Conservation (phyloP, 108 stramenopile species). For the Epithemia pelagica region DNA sequence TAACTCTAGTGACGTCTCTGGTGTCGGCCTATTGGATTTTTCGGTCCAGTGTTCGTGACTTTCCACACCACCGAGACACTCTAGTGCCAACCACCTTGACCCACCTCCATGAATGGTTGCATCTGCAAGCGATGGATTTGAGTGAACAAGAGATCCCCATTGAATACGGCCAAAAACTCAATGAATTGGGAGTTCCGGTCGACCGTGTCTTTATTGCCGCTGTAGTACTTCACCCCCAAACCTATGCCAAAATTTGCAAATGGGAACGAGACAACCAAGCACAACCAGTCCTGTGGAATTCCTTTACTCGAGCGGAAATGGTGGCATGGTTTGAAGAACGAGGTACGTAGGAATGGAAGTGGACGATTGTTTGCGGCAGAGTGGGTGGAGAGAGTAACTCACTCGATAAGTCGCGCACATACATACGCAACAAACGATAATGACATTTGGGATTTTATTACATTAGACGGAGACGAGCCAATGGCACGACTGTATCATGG, state of each 20-base stretch:
- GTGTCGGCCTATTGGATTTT: too few relatives aligned
- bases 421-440: too few relatives aligned
- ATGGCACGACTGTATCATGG: constrained; percentile 16
- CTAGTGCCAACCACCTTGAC: too few relatives aligned
- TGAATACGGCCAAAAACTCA: constrained; percentile 1
- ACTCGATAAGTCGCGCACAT: too few relatives aligned
- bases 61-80: too few relatives aligned
- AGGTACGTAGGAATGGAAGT: constrained; percentile 2
- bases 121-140: not conserved
- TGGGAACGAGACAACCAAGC: constrained; percentile 13
- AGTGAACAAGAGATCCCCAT: not conserved
- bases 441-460: too few relatives aligned
- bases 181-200: constrained; percentile 12
- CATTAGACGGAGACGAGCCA: constrained; percentile 10
- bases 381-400: too few relatives aligned
- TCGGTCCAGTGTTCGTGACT: too few relatives aligned
- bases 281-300: constrained; percentile 3
- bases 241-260: constrained; percentile 15
- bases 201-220: constrained; percentile 20
- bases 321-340: constrained; percentile 16
- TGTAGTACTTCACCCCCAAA: constrained; percentile 16
- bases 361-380: too few relatives aligned
- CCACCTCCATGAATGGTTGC: not conserved
- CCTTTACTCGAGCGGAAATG: constrained; percentile 12
- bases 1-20: too few relatives aligned